Percentiles rank a stretch among this genome's conserved stretches.
Conservation (phyloP, 257 asterid genomes). For the Capsicum baccatum region DNA sequence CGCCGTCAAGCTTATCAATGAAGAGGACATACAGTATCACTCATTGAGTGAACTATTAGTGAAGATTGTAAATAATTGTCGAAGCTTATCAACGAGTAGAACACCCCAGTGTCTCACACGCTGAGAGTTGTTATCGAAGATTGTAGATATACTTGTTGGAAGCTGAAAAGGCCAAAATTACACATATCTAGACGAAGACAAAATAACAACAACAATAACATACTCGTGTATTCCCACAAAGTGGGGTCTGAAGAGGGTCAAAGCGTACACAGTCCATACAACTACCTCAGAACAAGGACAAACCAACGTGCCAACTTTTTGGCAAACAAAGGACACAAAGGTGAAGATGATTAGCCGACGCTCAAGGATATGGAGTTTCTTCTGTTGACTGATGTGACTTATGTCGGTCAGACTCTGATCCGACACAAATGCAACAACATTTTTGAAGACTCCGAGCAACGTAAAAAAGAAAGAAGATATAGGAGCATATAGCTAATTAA, state of each 20-base stretch:
- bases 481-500: background rate
- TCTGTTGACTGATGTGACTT: background rate
- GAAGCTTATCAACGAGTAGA: background rate
- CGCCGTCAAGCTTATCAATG: background rate
- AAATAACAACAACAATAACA: no score
- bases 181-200: background rate
- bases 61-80: background rate
- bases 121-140: background rate
- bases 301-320: no score
- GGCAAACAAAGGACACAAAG: background rate
- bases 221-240: no score
- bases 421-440: background rate
- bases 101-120: background rate
- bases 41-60: background rate
- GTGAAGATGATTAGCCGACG: background rate
- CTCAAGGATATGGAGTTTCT: background rate
- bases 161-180: background rate
- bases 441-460: background rate
- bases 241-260: no score
- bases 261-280: no score
- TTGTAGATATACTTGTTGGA: background rate
- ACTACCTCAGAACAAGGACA: no score
- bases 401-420: background rate
- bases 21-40: background rate
- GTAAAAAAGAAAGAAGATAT: background rate